Conservation (phyloP, 2,329 filamentous ascomycete species). For the Ceratocystis huliohia region DNA sequence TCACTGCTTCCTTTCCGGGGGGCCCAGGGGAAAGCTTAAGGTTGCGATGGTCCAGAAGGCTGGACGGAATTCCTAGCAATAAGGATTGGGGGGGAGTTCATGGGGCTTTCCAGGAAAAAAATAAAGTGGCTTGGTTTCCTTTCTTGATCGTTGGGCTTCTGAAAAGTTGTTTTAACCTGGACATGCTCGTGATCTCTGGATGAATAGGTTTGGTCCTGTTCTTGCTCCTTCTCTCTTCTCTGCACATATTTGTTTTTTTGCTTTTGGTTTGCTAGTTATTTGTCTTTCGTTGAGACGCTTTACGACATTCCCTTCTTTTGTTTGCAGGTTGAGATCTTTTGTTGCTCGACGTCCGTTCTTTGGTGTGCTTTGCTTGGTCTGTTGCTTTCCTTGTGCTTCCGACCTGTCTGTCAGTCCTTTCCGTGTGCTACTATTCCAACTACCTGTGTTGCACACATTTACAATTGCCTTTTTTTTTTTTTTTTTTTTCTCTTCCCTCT, state of each 20-base stretch:
- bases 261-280: neutral
- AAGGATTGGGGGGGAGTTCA: neutral
- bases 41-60: neutral
- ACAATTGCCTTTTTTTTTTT: neutral
- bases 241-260: neutral
- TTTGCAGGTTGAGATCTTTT: slow-evolving; percentile 16
- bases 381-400: slow-evolving; percentile 3
- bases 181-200: neutral
- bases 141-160: neutral
- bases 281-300: slow-evolving; percentile 1
- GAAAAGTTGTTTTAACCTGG: neutral
- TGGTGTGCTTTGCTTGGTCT: slow-evolving; percentile 7
- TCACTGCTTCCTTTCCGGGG: neutral
- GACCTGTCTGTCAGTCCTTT: slow-evolving; percentile 9
- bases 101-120: neutral
- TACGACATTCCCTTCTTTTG: neutral
- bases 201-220: neutral
- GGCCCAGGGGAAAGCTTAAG: neutral
- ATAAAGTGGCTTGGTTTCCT: slow-evolving; percentile 5
- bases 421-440: slow-evolving; percentile 4
- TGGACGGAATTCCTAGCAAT: neutral
- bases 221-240: neutral
- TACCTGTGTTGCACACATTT: neutral
- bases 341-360: slow-evolving; percentile 20
- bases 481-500: neutral